Conservation (phyloP, 352 stramenopile genomes). For the Phytophthora syringae region DNA sequence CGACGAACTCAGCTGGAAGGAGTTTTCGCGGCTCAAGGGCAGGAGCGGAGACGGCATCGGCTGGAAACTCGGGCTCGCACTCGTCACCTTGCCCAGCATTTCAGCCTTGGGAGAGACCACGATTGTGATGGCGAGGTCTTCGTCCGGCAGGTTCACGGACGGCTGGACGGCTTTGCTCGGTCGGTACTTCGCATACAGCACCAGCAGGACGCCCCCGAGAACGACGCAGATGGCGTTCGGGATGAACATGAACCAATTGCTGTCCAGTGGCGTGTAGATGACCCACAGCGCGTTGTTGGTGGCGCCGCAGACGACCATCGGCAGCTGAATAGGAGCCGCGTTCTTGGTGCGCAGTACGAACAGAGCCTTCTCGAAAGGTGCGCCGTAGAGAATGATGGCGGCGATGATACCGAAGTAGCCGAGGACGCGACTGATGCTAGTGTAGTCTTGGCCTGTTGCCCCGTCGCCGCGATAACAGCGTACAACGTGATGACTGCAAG, state of each 20-base stretch:
- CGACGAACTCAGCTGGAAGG: constrained; percentile 27
- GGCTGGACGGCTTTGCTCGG: constrained; percentile 45
- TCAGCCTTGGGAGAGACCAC: too few relatives aligned
- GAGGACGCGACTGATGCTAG: too few relatives aligned
- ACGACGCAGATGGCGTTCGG: constrained; percentile 51
- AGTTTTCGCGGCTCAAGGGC: constrained; percentile 29
- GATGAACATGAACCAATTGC: constrained; percentile 59
- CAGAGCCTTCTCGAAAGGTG: constrained; percentile 54
- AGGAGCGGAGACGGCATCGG: constrained; percentile 31
- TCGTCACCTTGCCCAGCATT: constrained; percentile 14
- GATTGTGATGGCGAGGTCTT: constrained; percentile 19
- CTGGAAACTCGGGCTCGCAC: constrained; percentile 31
- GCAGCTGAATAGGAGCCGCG: constrained; percentile 54
- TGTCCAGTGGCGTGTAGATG: constrained; percentile 46
- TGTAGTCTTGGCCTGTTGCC: too few relatives aligned
- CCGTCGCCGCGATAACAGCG: constrained; percentile 41
- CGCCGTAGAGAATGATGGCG: constrained; percentile 69
- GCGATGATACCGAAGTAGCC: too few relatives aligned
- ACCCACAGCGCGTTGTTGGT: constrained; percentile 68
- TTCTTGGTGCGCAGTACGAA: constrained; percentile 57
- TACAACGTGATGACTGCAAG: constrained; percentile 42
- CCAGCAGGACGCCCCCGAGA: constrained; percentile 42
- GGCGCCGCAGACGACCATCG: constrained; percentile 57
- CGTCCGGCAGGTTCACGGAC: constrained; percentile 22
- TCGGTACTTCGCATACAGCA: constrained; percentile 53